Evolutionary conservation across 257 asterid species (phyloP).

Genomic region (Solanum chiquidenum): DNA sequence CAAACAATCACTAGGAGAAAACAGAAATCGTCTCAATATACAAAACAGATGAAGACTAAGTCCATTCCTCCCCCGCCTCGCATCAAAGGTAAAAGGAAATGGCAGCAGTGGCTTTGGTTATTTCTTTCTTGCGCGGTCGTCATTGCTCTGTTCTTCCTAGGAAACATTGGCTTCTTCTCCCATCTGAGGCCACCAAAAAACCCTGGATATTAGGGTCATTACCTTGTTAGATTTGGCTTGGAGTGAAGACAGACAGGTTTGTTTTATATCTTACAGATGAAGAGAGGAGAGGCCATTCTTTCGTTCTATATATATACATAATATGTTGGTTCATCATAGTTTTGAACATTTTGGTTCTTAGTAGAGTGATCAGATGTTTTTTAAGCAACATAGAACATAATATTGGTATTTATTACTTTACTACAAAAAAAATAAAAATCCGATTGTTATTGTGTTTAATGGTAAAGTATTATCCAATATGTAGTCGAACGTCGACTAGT

Average conservation of each 20-base stretch:
- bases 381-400: background rate
- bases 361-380: background rate
- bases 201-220: slow-evolving; percentile 11
- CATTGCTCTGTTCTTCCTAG: slow-evolving; percentile 53
- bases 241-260: background rate
- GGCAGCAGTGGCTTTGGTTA: slow-evolving; percentile 88
- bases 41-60: slow-evolving; percentile 54
- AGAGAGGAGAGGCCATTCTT: background rate
- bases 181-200: slow-evolving; percentile 28
- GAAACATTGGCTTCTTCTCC: slow-evolving; percentile 62
- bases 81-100: slow-evolving; percentile 50
- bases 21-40: slow-evolving; percentile 23
- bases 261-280: background rate
- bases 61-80: slow-evolving; percentile 81
- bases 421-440: background rate
- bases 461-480: background rate
- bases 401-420: background rate
- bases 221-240: background rate
- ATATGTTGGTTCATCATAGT: background rate
- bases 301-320: background rate
- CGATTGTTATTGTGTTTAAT: background rate
- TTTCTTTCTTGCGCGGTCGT: slow-evolving; percentile 30
- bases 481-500: background rate
- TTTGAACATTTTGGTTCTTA: background rate
- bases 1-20: slow-evolving; percentile 22